These are phyloP conservation scores for Vigna radiata DNA, from an alignment of 306 rosid species.

Conservation along the genomic window DNA sequence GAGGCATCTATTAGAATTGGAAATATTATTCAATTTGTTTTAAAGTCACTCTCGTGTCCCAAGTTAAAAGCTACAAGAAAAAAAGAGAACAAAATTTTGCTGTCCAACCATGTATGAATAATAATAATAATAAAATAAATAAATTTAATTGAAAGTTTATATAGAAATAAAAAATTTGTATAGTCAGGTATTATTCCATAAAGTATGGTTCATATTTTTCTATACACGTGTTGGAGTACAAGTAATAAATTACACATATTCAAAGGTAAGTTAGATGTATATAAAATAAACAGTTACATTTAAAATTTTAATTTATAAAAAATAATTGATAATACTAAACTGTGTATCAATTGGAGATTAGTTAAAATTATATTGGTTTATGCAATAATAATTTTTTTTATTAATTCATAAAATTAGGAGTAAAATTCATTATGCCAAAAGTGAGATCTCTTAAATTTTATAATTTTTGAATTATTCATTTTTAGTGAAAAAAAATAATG, in stretches of 20 bases:
- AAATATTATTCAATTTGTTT: constrained; percentile 30
- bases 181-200: background rate
- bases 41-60: background rate
- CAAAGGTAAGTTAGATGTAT: background rate
- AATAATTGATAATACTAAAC: background rate
- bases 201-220: background rate
- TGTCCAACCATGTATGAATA: background rate
- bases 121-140: background rate
- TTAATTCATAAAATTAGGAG: background rate
- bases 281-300: no score
- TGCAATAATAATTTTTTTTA: no score
- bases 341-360: no score
- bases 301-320: background rate
- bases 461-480: no score
- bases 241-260: no score
- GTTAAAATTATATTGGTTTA: no score
- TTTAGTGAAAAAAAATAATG: no score
- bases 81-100: background rate
- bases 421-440: background rate
- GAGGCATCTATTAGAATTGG: constrained; percentile 9
- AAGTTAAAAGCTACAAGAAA: background rate
- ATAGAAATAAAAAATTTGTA: background rate
- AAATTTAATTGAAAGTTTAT: background rate
- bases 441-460: background rate
- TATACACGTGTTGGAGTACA: background rate